Evolutionary conservation across 2,329 filamentous ascomycete species (phyloP).

Genomic region (Didymella pinodella): DNA sequence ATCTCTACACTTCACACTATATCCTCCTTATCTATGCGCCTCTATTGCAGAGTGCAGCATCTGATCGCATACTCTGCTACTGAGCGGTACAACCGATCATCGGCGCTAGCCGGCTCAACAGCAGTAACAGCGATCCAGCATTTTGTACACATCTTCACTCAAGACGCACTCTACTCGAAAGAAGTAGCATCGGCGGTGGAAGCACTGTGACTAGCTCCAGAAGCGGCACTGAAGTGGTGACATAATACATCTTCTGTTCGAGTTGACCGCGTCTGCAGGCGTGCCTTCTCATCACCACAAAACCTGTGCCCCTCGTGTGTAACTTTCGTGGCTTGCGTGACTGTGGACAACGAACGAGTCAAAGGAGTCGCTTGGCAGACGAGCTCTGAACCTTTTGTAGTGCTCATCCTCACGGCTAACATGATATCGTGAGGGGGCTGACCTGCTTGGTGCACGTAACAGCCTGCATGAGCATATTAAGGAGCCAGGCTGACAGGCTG

Average conservation of each 20-base stretch:
- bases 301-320: background rate
- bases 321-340: background rate
- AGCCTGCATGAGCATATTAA: background rate
- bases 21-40: slow-evolving; percentile 22
- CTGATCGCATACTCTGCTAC: background rate
- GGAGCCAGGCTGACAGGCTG: background rate
- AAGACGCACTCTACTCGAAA: slow-evolving; percentile 10
- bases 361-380: background rate
- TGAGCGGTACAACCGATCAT: background rate
- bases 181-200: slow-evolving; percentile 1
- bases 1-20: slow-evolving; percentile 32
- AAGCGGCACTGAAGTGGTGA: slow-evolving; percentile 13
- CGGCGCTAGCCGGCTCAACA: slow-evolving; percentile 7
- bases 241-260: slow-evolving; percentile 8
- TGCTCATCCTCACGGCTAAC: background rate
- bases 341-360: background rate
- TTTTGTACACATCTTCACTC: slow-evolving; percentile 16
- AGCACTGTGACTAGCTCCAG: background rate
- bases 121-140: background rate
- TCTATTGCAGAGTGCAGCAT: slow-evolving; percentile 14
- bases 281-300: slow-evolving; percentile 16
- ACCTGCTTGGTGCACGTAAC: background rate
- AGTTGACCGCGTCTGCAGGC: slow-evolving; percentile 1
- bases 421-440: background rate
- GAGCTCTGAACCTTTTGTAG: background rate